Evolutionary conservation across 2,329 filamentous ascomycete species (phyloP).

Genomic region (Colletotrichum navitas): DNA sequence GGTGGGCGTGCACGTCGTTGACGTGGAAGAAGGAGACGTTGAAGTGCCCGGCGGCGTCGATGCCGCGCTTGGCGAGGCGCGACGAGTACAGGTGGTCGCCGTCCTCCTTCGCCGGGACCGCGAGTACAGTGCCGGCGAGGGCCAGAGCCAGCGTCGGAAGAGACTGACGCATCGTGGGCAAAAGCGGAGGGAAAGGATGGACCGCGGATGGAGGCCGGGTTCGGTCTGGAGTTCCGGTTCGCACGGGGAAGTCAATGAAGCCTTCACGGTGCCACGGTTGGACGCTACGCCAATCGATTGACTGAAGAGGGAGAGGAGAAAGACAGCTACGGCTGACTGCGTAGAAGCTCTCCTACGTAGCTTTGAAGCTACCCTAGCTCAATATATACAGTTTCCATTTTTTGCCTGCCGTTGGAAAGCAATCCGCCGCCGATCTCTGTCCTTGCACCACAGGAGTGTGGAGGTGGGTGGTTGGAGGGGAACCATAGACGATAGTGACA

Average conservation of each 20-base stretch:
- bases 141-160: constrained; percentile 42
- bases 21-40: constrained; percentile 76
- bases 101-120: constrained; percentile 48
- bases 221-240: neutral
- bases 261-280: constrained; percentile 22
- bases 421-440: constrained; percentile 10
- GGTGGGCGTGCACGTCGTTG: constrained; percentile 77
- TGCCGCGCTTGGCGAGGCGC: constrained; percentile 62
- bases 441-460: neutral
- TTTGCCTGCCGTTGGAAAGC: neutral
- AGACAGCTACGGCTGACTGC: constrained; percentile 9
- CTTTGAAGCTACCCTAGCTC: neutral
- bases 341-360: neutral
- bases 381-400: constrained; percentile 18
- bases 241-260: constrained; percentile 24
- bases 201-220: neutral
- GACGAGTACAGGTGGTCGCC: constrained; percentile 65
- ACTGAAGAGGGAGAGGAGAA: neutral
- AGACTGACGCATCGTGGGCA: constrained; percentile 28
- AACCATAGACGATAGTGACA: constrained; percentile 14
- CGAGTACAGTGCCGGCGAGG: constrained; percentile 47
- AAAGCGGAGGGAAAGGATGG: neutral
- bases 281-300: constrained; percentile 2
- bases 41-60: constrained; percentile 63
- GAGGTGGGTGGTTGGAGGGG: neutral